phyloP scores from a whole-genome alignment of 2,329 filamentous ascomycete species.

The Diaporthe caulivora region DNA sequence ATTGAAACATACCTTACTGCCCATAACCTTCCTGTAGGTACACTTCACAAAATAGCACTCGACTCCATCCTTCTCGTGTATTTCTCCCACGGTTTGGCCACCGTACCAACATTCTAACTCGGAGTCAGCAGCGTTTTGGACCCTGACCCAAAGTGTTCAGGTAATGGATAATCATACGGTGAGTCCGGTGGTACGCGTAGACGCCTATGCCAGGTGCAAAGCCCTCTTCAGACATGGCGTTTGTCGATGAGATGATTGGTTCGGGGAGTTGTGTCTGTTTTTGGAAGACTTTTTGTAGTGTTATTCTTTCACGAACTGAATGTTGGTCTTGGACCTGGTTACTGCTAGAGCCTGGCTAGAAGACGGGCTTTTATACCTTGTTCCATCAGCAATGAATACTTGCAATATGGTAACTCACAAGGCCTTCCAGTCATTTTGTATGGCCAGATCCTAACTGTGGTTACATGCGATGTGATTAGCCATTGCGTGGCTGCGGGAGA shows the following conservation, averaged over 20 bases:
- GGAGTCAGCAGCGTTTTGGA: not conserved
- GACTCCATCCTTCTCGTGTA: too few relatives aligned
- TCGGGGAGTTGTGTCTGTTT: not conserved
- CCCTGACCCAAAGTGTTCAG: too few relatives aligned
- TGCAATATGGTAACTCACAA: not conserved
- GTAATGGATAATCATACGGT: not conserved
- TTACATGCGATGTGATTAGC: not conserved
- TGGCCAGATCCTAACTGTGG: not conserved
- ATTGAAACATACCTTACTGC: not conserved
- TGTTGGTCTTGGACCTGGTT: not conserved
- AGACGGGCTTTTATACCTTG: not conserved
- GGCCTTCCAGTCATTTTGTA: not conserved
- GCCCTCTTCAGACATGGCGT: not conserved
- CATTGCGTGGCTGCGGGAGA: not conserved
- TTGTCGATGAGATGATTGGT: not conserved
- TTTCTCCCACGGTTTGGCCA: too few relatives aligned
- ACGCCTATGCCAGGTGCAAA: not conserved
- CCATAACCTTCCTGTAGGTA: too few relatives aligned
- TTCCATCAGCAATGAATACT: not conserved
- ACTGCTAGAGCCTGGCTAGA: not conserved
- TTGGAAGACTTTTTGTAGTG: too few relatives aligned
- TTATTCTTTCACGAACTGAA: not conserved
- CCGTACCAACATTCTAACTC: not conserved
- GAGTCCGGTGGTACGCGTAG: not conserved
- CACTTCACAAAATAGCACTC: not conserved